Percentiles rank a stretch among this genome's conserved stretches.
Conservation (phyloP, 805 yeast species). For the Metschnikowia proteae region DNA sequence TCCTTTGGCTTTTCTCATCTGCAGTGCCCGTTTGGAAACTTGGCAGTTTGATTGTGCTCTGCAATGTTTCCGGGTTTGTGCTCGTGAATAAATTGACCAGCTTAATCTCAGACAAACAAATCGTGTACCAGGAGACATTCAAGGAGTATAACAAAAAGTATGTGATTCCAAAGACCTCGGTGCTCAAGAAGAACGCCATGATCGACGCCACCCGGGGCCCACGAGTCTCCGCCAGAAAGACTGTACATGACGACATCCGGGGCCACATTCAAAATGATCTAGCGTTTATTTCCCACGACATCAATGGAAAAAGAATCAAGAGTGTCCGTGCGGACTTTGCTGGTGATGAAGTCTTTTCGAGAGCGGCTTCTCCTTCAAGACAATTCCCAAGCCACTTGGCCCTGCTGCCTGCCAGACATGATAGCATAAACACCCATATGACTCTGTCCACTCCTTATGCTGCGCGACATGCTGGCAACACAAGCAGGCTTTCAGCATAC, state of each 20-base stretch:
- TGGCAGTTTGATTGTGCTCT: constrained; percentile 28
- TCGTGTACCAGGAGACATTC: constrained; percentile 56
- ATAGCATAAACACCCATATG: constrained; percentile 6
- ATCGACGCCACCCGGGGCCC: constrained; percentile 53
- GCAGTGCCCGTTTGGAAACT: constrained; percentile 30
- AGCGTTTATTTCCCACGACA: constrained; percentile 51
- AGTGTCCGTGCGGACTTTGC: constrained; percentile 16
- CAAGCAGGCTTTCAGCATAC: constrained; percentile 17
- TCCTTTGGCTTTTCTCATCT: constrained; percentile 29
- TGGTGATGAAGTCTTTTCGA: constrained; percentile 5
- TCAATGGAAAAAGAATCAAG: constrained; percentile 29
- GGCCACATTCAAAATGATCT: constrained; percentile 25
- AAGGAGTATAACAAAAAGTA: constrained; percentile 61
- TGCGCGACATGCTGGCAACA: constrained; percentile 4
- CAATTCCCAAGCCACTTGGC: not conserved
- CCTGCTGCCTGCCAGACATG: constrained; percentile 1
- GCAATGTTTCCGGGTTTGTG: constrained; percentile 34
- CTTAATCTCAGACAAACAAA: constrained; percentile 54
- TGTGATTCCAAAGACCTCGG: constrained; percentile 54
- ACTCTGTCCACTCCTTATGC: constrained; percentile 19
- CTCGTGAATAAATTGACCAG: constrained; percentile 43
- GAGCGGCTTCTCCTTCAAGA: constrained; percentile 14
- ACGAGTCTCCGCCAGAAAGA: constrained; percentile 23
- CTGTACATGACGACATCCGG: constrained; percentile 19
- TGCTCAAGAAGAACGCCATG: constrained; percentile 53